Base-by-base conservation (phyloP, 352 stramenopile species). In the Phytophthora kernoviae region DNA sequence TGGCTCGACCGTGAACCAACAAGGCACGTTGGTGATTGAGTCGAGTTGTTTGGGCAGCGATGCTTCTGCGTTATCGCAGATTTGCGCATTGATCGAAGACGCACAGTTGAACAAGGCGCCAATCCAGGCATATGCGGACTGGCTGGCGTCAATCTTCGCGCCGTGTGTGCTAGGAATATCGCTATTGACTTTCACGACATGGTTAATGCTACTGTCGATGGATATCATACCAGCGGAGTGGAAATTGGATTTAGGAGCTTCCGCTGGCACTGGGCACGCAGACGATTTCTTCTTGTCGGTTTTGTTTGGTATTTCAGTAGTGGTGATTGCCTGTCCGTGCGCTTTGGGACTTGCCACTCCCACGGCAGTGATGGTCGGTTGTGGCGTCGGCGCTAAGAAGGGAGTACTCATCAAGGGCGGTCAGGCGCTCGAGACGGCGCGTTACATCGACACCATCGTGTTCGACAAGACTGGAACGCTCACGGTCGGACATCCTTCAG, bases 381-480 rank as follows among this genome's bases (percentile, higher is more conserved):
- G 93, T 22, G 88, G 84, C 12, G 84, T 96, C 48, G 91, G 84
- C 7, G 88, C 85, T 22, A 90, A 96, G 61, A 79, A 90, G 17
- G 81, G 95, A 1, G 93, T 98, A 44, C 64, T 97, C 7, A 89
- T 98, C 54, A 95, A 94, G 59, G 93, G 93, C 1, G 88, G 88
- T 1, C 73, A 78, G 10, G 83, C 85, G 6, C 72, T 96, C 0
- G 88, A 96, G 56, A 85, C 90, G 2, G 81, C 87, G 12, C 81
- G 81, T 3, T 89, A 96, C 58, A 87, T 97, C 1, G 84, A 90
- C 26, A 88, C 84, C 20, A 88, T 93, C 26, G 93, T 96, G 24
- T 98, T 98, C 65, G 93, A 98, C 64, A 98, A 98, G 71, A 98
- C 93, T 2, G 93, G 93, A 1, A 98, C 93, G 8, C 65, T 98